These are phyloP conservation scores for Penicillium sp. DNA, from an alignment of 2,329 filamentous ascomycete genomes.

Conservation along the genomic window DNA sequence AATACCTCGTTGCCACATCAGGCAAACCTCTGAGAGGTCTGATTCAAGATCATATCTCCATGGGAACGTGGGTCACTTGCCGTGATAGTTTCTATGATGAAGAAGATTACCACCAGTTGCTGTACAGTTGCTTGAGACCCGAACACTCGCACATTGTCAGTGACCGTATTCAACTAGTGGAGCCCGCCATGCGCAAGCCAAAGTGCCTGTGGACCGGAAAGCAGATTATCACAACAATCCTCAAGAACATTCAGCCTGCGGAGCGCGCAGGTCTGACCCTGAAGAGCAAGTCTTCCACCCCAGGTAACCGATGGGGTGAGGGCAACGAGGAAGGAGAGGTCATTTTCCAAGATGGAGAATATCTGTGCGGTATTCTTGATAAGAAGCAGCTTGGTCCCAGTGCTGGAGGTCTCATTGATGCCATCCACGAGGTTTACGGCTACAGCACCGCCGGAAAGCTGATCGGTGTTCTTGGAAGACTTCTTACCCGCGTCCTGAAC, in stretches of 20 bases:
- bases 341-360: constrained; percentile 80
- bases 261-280: constrained; percentile 78
- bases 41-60: constrained; percentile 97
- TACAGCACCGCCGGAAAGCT: constrained; percentile 82
- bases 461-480: constrained; percentile 82
- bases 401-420: constrained; percentile 84
- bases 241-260: constrained; percentile 85
- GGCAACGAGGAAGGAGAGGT: constrained; percentile 74
- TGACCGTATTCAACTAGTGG: constrained; percentile 77
- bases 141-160: constrained; percentile 86
- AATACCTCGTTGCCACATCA: constrained; percentile 91
- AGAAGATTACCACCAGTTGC: constrained; percentile 87
- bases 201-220: constrained; percentile 89
- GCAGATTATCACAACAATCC: constrained; percentile 87
- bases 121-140: constrained; percentile 86
- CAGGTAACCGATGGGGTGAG: constrained; percentile 75
- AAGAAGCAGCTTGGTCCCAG: constrained; percentile 92
- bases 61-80: constrained; percentile 86
- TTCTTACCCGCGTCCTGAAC: constrained; percentile 85
- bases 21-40: constrained; percentile 92
- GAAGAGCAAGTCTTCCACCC: constrained; percentile 75
- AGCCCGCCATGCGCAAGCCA: constrained; percentile 81
- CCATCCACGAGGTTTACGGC: constrained; percentile 91
- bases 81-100: constrained; percentile 88
- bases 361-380: constrained; percentile 88